Evolutionary conservation across 441 rosid genomes (phyloP), one percentile per base, ranked within the genome.

Genomic region (Populus hybrid): DNA sequence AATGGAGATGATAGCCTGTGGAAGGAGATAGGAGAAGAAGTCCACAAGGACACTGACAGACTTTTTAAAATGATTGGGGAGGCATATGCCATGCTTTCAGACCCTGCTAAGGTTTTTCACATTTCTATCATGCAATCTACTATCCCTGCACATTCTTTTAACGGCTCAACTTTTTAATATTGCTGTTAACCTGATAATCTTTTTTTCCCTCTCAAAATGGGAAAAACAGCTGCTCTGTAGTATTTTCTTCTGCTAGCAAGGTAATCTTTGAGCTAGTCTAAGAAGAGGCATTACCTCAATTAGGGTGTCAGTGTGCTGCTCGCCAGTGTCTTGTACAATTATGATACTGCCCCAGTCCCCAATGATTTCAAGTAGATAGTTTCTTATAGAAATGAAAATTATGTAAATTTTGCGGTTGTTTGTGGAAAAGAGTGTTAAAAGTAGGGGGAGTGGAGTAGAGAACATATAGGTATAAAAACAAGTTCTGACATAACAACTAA

Each of bases 81-180:
- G 85, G 98, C 99, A n/a, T 92, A 96, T 88, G 97, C 95, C 64
- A 84, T 96, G 24, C 98, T 96, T 76, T 96, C 96, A 66, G 99
- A 95, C 78, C 90, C 97, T n/a, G 73, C 79, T 71, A 91, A 92
- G 94, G 98, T 82, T 26, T 72, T 50, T 2, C 50, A 36, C 38
- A 14, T 36, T 67, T 59, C 63, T 67, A 14, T 32, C 57, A 8
- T 79, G 42, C 72, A 67, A 50, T 59, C 16, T 70, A 0, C 16
- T 64, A 21, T 68, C 21, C 50, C 11, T 69, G 69, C 20, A 0
- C 42, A 59, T 46, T 59, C 61, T 36, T 67, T 80, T 7, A 1
- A 21, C 20, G 24, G 14, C 12, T 59, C 14, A 57, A 50, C 57
- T 16, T 50, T 14, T 50, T 50, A 5, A 16, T 50, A 5, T 50